phyloP scores from a whole-genome alignment of 768 basidiomycete genomes.

The Macrolepiota albuminosa region DNA sequence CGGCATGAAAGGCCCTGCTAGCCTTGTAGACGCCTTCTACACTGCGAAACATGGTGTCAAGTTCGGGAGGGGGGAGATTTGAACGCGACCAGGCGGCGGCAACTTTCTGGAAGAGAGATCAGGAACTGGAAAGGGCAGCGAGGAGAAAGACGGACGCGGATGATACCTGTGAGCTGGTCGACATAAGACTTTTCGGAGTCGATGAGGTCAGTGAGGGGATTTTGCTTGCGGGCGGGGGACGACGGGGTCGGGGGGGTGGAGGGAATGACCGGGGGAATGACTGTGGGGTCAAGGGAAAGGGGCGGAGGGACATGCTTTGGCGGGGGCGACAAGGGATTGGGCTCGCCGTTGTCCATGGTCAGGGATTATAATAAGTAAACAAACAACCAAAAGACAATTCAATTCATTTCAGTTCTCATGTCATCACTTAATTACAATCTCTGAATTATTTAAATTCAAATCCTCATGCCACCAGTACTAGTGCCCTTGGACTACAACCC shows the following conservation, averaged over 20 bases:
- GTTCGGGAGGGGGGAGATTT: slow-evolving; percentile 87
- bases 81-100: slow-evolving; percentile 97
- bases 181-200: slow-evolving; percentile 93
- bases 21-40: slow-evolving; percentile 92
- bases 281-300: slow-evolving; percentile 3
- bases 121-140: slow-evolving; percentile 8
- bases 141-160: slow-evolving; percentile 58
- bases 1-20: slow-evolving; percentile 75
- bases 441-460: no score
- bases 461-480: background rate
- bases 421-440: background rate
- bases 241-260: slow-evolving; percentile 31
- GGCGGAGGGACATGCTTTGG: slow-evolving; percentile 4
- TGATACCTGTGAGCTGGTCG: slow-evolving; percentile 83
- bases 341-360: slow-evolving; percentile 12
- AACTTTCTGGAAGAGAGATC: slow-evolving; percentile 63
- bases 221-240: slow-evolving; percentile 45
- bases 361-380: slow-evolving; percentile 4
- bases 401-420: background rate
- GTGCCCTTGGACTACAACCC: slow-evolving; percentile 24
- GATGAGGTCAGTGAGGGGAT: slow-evolving; percentile 88
- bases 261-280: slow-evolving; percentile 18
- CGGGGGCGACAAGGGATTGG: background rate
- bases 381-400: background rate
- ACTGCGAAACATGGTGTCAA: slow-evolving; percentile 92